A percentile compares a stretch with the other conserved stretches of the same genome.
These are phyloP conservation scores for Sphagnum tenellum DNA, from an alignment of 225 moss, liverwort and hornwort genomes.

Conservation along the genomic window DNA sequence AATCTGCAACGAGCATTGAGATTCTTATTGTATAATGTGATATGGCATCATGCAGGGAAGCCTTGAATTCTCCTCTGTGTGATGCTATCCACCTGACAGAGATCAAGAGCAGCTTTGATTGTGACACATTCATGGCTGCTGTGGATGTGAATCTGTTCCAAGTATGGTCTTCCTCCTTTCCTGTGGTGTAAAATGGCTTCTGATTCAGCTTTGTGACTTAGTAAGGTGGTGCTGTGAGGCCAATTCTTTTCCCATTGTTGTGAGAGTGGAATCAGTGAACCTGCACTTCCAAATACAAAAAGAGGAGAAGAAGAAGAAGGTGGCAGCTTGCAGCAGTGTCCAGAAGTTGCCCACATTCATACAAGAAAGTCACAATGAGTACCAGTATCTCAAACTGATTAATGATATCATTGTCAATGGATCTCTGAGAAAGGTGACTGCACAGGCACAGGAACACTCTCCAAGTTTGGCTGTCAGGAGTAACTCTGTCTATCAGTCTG, in stretches of 20 bases:
- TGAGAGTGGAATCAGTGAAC: not conserved
- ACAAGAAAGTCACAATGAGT: constrained; percentile 60
- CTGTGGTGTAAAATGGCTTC: constrained; percentile 58
- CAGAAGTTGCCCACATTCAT: constrained; percentile 30
- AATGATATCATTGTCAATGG: constrained; percentile 70
- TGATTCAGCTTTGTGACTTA: constrained; percentile 67
- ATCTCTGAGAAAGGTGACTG: constrained; percentile 60
- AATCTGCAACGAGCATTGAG: too few relatives aligned
- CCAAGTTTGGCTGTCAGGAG: constrained; percentile 89
- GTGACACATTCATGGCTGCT: constrained; percentile 68
- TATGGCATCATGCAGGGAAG: constrained; percentile 31
- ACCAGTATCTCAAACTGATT: constrained; percentile 67
- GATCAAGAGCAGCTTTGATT: constrained; percentile 48
- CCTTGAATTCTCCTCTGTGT: constrained; percentile 62
- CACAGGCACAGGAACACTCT: constrained; percentile 80
- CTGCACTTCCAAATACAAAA: not conserved
- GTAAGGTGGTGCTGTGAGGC: not conserved
- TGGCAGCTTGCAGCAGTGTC: too few relatives aligned
- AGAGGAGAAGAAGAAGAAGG: not conserved
- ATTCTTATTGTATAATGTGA: too few relatives aligned
- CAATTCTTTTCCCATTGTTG: too few relatives aligned
- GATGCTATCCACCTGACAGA: constrained; percentile 76
- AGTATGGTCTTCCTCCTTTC: constrained; percentile 67
- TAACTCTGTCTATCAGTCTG: not conserved
- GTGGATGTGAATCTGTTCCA: constrained; percentile 48